Evolutionary conservation across 2,329 filamentous ascomycete species (phyloP).

Genomic region (Plectosphaerella cucumerina): DNA sequence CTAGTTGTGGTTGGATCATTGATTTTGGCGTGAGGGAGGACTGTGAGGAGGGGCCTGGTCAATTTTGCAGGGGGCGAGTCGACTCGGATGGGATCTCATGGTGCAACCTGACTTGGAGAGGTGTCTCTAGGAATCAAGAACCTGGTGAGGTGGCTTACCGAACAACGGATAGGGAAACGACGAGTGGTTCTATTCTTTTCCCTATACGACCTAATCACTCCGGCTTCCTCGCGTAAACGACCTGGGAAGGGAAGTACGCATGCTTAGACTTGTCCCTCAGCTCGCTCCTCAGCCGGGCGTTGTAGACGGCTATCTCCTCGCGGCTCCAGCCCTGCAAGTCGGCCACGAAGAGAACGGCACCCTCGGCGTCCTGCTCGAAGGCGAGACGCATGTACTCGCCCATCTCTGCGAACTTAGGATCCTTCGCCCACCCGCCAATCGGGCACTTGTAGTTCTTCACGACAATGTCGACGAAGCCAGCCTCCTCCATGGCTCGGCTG

Average conservation of each 20-base stretch:
- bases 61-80: too few relatives aligned
- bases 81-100: too few relatives aligned
- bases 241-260: background rate
- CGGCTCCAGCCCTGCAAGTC: slow-evolving; percentile 12
- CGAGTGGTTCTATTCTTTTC: too few relatives aligned
- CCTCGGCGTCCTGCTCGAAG: slow-evolving; percentile 17
- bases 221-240: slow-evolving; percentile 19
- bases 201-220: too few relatives aligned
- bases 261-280: background rate
- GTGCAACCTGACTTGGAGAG: too few relatives aligned
- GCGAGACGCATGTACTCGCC: slow-evolving; percentile 24
- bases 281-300: background rate
- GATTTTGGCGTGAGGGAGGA: too few relatives aligned
- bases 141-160: too few relatives aligned
- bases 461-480: background rate
- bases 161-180: too few relatives aligned
- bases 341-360: slow-evolving; percentile 15
- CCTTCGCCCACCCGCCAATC: slow-evolving; percentile 34
- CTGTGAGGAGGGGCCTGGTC: too few relatives aligned
- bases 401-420: slow-evolving; percentile 26
- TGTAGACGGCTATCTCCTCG: background rate
- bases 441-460: slow-evolving; percentile 13
- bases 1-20: too few relatives aligned
- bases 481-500: slow-evolving; percentile 15
- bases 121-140: too few relatives aligned